phyloP scores from a whole-genome alignment of 345 rosid species.

The Salix brachista region DNA sequence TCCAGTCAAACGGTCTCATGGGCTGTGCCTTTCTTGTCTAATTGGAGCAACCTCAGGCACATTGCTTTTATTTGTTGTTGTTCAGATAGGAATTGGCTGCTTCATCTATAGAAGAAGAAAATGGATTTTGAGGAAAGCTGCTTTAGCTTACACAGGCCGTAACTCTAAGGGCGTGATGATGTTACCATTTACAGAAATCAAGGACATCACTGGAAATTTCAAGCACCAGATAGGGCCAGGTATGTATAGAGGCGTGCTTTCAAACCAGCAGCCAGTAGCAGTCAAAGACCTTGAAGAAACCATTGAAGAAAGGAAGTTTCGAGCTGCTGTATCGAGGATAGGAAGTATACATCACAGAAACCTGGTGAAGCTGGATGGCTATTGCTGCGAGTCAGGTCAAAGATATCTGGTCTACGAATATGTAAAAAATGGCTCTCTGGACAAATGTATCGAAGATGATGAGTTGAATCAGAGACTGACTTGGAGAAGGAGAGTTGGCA shows the following conservation, averaged over 20 bases:
- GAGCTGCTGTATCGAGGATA: constrained; percentile 57
- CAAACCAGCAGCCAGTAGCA: constrained; percentile 44
- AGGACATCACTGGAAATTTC: constrained; percentile 52
- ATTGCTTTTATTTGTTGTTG: constrained; percentile 34
- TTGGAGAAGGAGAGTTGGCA: constrained; percentile 65
- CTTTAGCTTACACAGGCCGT: constrained; percentile 31
- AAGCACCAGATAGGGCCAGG: constrained; percentile 48
- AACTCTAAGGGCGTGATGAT: constrained; percentile 53
- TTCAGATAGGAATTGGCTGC: constrained; percentile 52
- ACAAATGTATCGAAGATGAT: constrained; percentile 49
- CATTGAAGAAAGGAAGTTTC: constrained; percentile 57
- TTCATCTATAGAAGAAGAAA: constrained; percentile 47
- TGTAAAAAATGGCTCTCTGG: constrained; percentile 54
- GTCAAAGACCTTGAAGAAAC: constrained; percentile 51
- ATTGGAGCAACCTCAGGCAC: constrained; percentile 54
- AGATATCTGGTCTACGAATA: constrained; percentile 66
- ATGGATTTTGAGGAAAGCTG: constrained; percentile 37
- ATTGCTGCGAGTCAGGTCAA: constrained; percentile 56
- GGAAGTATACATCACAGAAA: constrained; percentile 79
- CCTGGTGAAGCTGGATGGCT: constrained; percentile 65
- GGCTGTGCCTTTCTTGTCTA: constrained; percentile 53
- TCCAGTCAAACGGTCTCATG: constrained; percentile 16
- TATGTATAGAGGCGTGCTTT: constrained; percentile 60
- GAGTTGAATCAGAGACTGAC: constrained; percentile 46
- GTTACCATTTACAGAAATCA: constrained; percentile 57